Percentiles rank a stretch among this genome's conserved stretches.
These are phyloP conservation scores for Entomortierella lignicola DNA, from an alignment of 192 early-diverging fungal species.

Conservation along the genomic window DNA sequence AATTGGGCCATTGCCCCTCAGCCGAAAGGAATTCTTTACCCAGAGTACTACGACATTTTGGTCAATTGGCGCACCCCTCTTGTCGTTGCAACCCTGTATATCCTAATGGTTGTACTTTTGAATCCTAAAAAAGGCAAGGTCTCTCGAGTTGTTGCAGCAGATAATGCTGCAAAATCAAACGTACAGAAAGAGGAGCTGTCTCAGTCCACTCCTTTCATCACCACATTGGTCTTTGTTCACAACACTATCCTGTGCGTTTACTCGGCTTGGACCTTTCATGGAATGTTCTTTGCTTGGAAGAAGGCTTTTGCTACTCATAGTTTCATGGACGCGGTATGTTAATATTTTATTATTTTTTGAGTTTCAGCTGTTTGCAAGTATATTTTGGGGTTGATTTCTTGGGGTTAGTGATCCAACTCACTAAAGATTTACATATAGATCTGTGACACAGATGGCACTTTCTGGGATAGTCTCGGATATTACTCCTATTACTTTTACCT, in stretches of 20 bases:
- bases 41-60: slow-evolving; percentile 48
- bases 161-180: slow-evolving; percentile 22
- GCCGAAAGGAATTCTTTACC: slow-evolving; percentile 47
- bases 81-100: slow-evolving; percentile 34
- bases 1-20: slow-evolving; percentile 43
- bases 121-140: slow-evolving; percentile 50
- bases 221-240: slow-evolving; percentile 70
- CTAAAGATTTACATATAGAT: slow-evolving; percentile 16
- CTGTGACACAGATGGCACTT: slow-evolving; percentile 60
- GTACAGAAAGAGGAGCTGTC: slow-evolving; percentile 38
- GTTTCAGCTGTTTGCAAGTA: too few species aligned
- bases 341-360: not conserved
- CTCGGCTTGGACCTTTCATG: slow-evolving; percentile 72
- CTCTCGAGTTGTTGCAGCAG: slow-evolving; percentile 52
- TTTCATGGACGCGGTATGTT: slow-evolving; percentile 58
- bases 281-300: slow-evolving; percentile 62
- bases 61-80: slow-evolving; percentile 55
- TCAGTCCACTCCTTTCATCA: slow-evolving; percentile 60
- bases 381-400: too few species aligned
- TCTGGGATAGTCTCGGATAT: slow-evolving; percentile 72
- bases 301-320: slow-evolving; percentile 56
- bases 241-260: slow-evolving; percentile 73
- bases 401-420: not conserved
- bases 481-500: slow-evolving; percentile 82
- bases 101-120: slow-evolving; percentile 41